Conservation (phyloP, 2,329 filamentous ascomycete genomes). For the Chaetomium sp. region DNA sequence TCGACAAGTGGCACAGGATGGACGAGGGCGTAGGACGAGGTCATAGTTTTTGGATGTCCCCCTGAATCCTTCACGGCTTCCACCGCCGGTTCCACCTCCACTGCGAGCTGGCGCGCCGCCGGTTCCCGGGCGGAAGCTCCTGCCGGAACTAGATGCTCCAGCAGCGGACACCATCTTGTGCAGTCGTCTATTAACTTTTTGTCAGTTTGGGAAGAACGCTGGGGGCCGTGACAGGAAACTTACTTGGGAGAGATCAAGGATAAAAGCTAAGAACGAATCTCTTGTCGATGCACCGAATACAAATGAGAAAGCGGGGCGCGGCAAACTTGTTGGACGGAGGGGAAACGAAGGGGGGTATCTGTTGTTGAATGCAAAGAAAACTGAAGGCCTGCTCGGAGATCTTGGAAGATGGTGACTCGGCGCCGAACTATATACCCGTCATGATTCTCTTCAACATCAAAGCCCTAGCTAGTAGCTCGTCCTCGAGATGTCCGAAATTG, state of each 20-base stretch:
- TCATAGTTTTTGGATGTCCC: background rate
- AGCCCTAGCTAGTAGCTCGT: background rate
- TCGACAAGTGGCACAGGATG: background rate
- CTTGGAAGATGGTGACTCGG: background rate
- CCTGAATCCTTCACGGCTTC: background rate
- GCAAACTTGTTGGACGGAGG: background rate
- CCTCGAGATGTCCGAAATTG: background rate
- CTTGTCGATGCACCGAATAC: background rate
- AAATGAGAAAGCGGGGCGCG: background rate
- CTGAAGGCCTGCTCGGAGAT: background rate
- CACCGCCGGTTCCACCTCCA: background rate
- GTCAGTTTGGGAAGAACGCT: background rate
- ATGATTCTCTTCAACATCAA: background rate
- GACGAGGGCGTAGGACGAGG: background rate
- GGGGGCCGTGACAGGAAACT: background rate
- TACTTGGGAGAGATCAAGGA: background rate
- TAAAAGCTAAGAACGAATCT: background rate
- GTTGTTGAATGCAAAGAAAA: background rate
- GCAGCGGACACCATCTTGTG: background rate
- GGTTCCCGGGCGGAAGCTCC: background rate
- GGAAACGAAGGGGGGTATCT: background rate
- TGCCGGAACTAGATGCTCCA: background rate
- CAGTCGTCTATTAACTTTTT: background rate
- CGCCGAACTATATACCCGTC: background rate
- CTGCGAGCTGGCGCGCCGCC: background rate